A percentile compares a stretch with the other conserved stretches of the same genome.
Evolutionary conservation across 768 basidiomycete species (phyloP).

Genomic region (Lepiota subincarnata): DNA sequence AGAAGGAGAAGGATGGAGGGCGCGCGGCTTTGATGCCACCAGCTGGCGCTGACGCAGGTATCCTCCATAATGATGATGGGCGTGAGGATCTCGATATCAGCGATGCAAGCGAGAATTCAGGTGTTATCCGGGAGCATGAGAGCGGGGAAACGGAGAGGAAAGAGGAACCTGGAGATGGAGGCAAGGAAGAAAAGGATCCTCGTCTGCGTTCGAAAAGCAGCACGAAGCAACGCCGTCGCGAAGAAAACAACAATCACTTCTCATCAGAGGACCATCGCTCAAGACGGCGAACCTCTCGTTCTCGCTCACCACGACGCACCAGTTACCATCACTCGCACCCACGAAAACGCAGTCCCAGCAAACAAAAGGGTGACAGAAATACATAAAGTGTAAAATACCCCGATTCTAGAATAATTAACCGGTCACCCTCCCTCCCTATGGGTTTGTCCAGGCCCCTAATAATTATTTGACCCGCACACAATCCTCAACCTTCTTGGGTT

Average conservation of each 20-base stretch:
- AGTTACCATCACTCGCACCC: background rate
- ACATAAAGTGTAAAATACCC: background rate
- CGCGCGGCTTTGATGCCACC: background rate
- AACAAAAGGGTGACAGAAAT: background rate
- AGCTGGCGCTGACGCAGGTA: background rate
- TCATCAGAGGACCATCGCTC: background rate
- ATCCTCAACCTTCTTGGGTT: conserved; percentile 6
- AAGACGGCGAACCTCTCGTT: conserved; percentile 29
- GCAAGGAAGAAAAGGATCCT: background rate
- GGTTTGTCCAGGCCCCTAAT: background rate
- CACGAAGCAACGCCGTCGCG: background rate
- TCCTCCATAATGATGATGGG: conserved; percentile 4
- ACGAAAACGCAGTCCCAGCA: background rate
- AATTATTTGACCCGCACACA: conserved; percentile 4
- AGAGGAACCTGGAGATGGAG: background rate
- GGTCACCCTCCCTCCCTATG: background rate
- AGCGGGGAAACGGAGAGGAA: conserved; percentile 2
- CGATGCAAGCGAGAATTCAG: conserved; percentile 20
- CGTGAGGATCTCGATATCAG: conserved; percentile 11
- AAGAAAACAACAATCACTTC: conserved; percentile 3
- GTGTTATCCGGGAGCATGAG: conserved; percentile 24
- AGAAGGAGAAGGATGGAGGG: conserved; percentile 12
- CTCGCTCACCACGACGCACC: conserved; percentile 30
- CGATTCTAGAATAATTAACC: background rate
- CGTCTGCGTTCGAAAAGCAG: background rate